These are phyloP conservation scores for Microbotryomycetes sp. DNA, from an alignment of 1,284 basidiomycete genomes.

Conservation along the genomic window DNA sequence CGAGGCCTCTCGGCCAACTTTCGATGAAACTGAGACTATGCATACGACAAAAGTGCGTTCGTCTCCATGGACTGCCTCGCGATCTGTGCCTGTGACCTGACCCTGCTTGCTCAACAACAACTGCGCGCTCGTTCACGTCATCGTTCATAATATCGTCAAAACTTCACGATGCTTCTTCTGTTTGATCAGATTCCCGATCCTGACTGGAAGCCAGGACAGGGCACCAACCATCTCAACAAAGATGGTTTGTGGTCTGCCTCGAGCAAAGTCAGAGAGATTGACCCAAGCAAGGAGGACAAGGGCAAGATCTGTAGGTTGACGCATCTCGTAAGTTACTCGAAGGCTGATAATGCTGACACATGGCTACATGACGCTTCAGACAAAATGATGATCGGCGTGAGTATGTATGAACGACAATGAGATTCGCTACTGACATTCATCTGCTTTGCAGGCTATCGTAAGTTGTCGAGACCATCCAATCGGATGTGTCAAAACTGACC, in stretches of 20 bases:
- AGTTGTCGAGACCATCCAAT: background rate
- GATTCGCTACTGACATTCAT: background rate
- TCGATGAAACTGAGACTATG: conserved; percentile 1
- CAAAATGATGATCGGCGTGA: conserved; percentile 52
- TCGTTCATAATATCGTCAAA: too few species aligned
- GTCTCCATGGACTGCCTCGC: too few species aligned
- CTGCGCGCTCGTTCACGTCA: too few species aligned
- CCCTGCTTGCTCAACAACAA: too few species aligned
- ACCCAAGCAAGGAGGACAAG: conserved; percentile 50
- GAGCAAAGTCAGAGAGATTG: conserved; percentile 54
- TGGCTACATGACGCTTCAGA: too few species aligned
- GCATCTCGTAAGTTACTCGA: conserved; percentile 3
- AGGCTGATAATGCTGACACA: conserved; percentile 40
- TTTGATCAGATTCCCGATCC: conserved; percentile 52
- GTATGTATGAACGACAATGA: background rate
- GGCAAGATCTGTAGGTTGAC: too few species aligned
- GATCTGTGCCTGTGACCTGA: too few species aligned
- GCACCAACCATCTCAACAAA: conserved; percentile 45
- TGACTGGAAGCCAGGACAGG: conserved; percentile 53
- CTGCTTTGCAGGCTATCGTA: conserved; percentile 13
- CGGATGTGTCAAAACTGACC: background rate
- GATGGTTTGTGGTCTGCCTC: conserved; percentile 52
- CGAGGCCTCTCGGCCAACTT: conserved; percentile 20
- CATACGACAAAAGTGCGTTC: background rate
- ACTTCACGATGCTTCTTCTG: too few species aligned